These are phyloP conservation scores for Amanita brunnescens DNA, from an alignment of 768 basidiomycete species.

Conservation along the genomic window DNA sequence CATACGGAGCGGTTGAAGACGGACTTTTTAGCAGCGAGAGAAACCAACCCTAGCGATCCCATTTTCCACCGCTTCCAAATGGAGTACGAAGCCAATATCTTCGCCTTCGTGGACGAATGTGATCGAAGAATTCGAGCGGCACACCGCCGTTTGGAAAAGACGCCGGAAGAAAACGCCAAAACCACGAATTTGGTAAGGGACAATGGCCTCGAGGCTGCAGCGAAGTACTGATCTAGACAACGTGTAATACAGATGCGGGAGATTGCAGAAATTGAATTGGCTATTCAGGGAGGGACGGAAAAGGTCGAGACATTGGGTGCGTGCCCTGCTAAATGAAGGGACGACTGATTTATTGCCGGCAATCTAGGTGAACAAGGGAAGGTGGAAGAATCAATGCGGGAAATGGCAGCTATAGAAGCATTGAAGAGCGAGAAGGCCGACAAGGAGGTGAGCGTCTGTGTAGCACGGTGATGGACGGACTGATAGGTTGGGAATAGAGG, in stretches of 20 bases:
- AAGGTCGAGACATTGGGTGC: conserved; percentile 91
- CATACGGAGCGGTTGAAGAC: conserved; percentile 92
- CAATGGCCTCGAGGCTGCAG: not conserved
- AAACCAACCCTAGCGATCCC: conserved; percentile 70
- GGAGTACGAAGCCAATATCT: conserved; percentile 94
- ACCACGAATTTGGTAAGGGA: conserved; percentile 82
- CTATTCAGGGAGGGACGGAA: conserved; percentile 97
- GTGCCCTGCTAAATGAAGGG: conserved; percentile 17
- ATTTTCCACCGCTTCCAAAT: conserved; percentile 81
- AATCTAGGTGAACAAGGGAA: conserved; percentile 89
- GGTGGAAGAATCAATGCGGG: conserved; percentile 97
- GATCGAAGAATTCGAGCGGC: conserved; percentile 92
- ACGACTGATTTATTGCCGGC: conserved; percentile 7
- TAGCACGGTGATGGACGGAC: conserved; percentile 8
- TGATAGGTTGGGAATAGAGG: conserved; percentile 38
- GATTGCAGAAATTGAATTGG: conserved; percentile 98
- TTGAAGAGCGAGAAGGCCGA: conserved; percentile 92
- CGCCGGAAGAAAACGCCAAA: conserved; percentile 98
- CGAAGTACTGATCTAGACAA: conserved; percentile 3
- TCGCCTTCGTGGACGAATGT: conserved; percentile 95
- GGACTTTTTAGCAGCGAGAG: conserved; percentile 76
- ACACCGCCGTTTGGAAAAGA: conserved; percentile 95
- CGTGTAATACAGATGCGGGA: conserved; percentile 73
- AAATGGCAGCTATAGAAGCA: conserved; percentile 96
- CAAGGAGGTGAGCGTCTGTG: conserved; percentile 64